Base-by-base conservation (phyloP, 805 yeast species). In the Metschnikowia lunata region DNA sequence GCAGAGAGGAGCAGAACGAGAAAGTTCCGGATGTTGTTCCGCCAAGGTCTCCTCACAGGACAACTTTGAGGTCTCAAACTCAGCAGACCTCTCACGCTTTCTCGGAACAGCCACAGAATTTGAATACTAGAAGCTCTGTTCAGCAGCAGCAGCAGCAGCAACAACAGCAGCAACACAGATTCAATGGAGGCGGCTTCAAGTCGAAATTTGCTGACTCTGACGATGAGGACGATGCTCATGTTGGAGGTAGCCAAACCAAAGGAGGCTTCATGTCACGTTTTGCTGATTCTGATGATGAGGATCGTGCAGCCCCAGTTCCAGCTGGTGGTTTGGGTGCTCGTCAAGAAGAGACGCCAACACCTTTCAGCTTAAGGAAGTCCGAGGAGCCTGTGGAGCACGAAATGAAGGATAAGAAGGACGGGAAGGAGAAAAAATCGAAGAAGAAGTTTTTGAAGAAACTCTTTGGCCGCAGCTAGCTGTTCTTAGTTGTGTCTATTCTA, bases 191-290 rank as follows among this genome's bases (percentile, higher is more conserved):
- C 26, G 34, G 39, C 32, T 76, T 71, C 61, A 74, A 65, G 45
- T 81, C 88, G 1, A 69, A 87, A 52, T 75, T 81, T 49, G 70
- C 68, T 6, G 88, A 83, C 56, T 80, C 85, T 3, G 86, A 82
- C 54, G 81, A 83, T 11, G 87, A 82, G 39, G 23, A n/a, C 10
- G 46, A 36, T 7, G 28, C 29, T 5, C 33, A 13, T 7, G n/a
- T 26, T 12, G 61, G 44, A 15, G 39, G 42, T 11, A 26, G 30
- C 36, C 36, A 40, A 12, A 29, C 31, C 5, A 37, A 37, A 30
- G 52, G 45, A 10, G 52, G 54, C 9, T 63, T 59, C 47, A 48
- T 48, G 36, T 61, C 68, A 7, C 53, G 67, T 30, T 57, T 60
- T 45, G 48, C 45, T 9, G 64, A 62, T 41, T 64, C 69, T 2